phyloP scores from a whole-genome alignment of 1,139 yeast species.

The Debaryomyces sp. region DNA sequence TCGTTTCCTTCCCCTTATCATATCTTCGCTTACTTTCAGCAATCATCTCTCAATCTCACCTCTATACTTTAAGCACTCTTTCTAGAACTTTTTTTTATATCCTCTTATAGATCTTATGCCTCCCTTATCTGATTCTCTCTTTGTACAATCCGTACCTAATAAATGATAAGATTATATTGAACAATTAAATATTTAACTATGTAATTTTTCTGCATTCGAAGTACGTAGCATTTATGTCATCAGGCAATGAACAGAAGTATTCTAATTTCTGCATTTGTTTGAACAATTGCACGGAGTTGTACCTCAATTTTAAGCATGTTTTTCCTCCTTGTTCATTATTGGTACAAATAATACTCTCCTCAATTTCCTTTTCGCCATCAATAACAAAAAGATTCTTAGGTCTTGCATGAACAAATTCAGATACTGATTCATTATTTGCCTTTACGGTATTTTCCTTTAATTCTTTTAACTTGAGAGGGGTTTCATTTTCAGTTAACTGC shows the following conservation, averaged over 20 bases:
- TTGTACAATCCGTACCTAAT: constrained; percentile 2
- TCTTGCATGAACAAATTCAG: constrained; percentile 23
- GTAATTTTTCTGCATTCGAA: constrained; percentile 50
- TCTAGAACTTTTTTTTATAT: neutral
- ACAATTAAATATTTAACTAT: constrained; percentile 6
- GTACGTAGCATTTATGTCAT: constrained; percentile 49
- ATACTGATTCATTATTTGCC: constrained; percentile 20
- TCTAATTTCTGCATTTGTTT: constrained; percentile 49
- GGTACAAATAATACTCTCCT: constrained; percentile 49
- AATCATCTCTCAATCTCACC: neutral
- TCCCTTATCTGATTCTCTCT: constrained; percentile 5
- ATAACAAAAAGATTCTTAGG: constrained; percentile 43
- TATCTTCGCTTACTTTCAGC: neutral
- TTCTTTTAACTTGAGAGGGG: constrained; percentile 18
- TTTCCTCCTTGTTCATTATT: constrained; percentile 43
- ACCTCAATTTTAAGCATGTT: constrained; percentile 45
- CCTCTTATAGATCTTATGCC: neutral
- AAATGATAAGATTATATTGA: constrained; percentile 6
- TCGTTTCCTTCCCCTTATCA: neutral
- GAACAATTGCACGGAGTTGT: constrained; percentile 43
- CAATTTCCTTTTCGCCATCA: constrained; percentile 45
- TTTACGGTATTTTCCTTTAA: constrained; percentile 12
- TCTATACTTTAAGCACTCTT: neutral
- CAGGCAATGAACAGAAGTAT: constrained; percentile 50
- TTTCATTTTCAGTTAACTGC: constrained; percentile 29